Conservation (phyloP, 306 rosid species). For the Prunus mira region DNA sequence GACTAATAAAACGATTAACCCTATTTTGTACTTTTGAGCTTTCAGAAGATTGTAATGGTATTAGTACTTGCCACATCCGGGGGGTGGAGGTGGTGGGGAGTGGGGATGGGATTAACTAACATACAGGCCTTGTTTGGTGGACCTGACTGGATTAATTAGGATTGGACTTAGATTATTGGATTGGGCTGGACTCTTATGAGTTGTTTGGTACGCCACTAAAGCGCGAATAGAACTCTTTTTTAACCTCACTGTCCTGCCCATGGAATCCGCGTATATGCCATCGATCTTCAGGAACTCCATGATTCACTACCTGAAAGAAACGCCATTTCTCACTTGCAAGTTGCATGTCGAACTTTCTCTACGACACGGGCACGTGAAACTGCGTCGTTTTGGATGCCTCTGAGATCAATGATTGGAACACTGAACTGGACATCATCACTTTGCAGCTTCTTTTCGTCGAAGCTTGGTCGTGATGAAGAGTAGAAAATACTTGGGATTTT, state of each 20-base stretch:
- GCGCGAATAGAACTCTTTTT: slow-evolving; percentile 21
- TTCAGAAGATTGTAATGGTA: no score
- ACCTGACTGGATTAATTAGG: no score
- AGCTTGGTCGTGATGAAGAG: background rate
- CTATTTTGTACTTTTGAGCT: no score
- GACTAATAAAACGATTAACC: no score
- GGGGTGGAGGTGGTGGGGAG: no score
- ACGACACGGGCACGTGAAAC: slow-evolving; percentile 13
- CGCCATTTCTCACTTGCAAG: slow-evolving; percentile 43
- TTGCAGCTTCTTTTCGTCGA: background rate
- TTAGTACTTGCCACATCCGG: no score
- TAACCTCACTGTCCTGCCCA: slow-evolving; percentile 40
- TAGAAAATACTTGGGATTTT: background rate
- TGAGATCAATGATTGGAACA: slow-evolving; percentile 45
- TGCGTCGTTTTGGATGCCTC: slow-evolving; percentile 7
- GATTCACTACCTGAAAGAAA: slow-evolving; percentile 48
- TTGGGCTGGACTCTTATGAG: no score
- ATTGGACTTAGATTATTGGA: no score
- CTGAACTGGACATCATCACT: background rate
- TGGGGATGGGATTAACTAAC: no score
- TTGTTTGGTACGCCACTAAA: no score
- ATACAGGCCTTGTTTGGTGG: no score
- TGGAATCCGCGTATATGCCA: slow-evolving; percentile 33
- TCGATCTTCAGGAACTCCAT: slow-evolving; percentile 31
- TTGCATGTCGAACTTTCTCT: slow-evolving; percentile 27